Evolutionary conservation across 305 asterid species (phyloP), one percentile per base, ranked within the genome.

Genomic region (Nicotiana rustica): DNA sequence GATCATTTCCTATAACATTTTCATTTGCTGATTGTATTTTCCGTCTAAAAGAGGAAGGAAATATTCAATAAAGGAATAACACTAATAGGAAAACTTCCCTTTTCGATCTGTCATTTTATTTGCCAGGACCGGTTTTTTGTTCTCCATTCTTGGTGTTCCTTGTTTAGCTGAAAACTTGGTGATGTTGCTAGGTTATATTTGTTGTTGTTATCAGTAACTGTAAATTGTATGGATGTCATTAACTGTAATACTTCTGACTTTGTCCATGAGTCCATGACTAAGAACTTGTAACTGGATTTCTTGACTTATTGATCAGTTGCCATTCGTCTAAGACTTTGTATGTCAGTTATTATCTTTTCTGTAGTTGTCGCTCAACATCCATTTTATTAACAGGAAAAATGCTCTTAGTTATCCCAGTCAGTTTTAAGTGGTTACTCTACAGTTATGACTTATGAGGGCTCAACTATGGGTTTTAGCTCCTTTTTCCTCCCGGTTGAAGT

Each of bases 141-240:
- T 73, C 41, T 76, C 80, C 65, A 55, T 52, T 38, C 66, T 55
- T 29, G 47, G 66, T 14, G 21, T 55, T 76, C 49, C 49, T 76
- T 55, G 66, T 76, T 76, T 41, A 76, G 80, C 66, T 76, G 49
- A 76, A 73, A 76, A 52, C 5, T 55, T 55, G 49, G 25, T 52
- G 80, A 29, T 76, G 65, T 76, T 52, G 29, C 66, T 76, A 29
- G 80, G 66, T 29, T 76, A 52, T 76, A 55, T 55, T 73, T 73
- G 38, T 73, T 47, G 79, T 47, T 21, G 61, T 49, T 29, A 15
- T 52, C 47, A 75, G 44, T 59, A 49, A 44, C 52, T 44, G 52
- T 44, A 8, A 44, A 44, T 9, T 31, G 17, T 55, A 10, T 76
- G 52, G 52, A 76, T 55, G 31, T 55, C 80, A 76, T 55, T 52